Evolutionary conservation across 257 asterid genomes (phyloP).

Genomic region (Rauvolfia tetraphylla): DNA sequence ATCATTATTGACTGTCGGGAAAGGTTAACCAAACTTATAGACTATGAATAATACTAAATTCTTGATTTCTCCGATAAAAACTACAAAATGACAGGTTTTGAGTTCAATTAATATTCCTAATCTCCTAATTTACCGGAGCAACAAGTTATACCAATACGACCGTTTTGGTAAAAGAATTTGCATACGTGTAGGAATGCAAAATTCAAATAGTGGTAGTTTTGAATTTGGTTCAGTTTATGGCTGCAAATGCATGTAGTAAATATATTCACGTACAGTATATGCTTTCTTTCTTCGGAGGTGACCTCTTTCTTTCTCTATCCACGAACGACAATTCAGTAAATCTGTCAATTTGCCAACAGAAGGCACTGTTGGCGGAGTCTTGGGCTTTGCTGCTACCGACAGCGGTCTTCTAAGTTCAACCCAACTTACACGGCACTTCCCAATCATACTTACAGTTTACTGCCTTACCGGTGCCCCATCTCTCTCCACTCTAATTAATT

Average conservation of each 20-base stretch:
- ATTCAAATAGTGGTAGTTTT: neutral
- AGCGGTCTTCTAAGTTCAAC: constrained; percentile 13
- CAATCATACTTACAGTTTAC: neutral
- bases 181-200: neutral
- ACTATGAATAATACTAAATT: too few relatives aligned
- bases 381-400: constrained; percentile 17
- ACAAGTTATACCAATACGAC: too few relatives aligned
- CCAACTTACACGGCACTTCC: constrained; percentile 18
- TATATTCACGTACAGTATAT: too few relatives aligned
- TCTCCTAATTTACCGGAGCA: too few relatives aligned
- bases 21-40: neutral
- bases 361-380: neutral
- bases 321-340: neutral
- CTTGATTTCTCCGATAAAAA: neutral
- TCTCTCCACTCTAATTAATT: neutral
- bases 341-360: neutral
- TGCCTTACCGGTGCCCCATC: neutral
- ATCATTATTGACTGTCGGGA: too few relatives aligned
- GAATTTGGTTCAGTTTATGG: too few relatives aligned
- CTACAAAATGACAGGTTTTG: too few relatives aligned
- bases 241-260: neutral
- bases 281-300: too few relatives aligned
- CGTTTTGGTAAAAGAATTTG: neutral
- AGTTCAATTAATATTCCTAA: too few relatives aligned
- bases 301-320: neutral